phyloP scores from a whole-genome alignment of 2,329 filamentous ascomycete species.

The Clarireedia paspali region DNA sequence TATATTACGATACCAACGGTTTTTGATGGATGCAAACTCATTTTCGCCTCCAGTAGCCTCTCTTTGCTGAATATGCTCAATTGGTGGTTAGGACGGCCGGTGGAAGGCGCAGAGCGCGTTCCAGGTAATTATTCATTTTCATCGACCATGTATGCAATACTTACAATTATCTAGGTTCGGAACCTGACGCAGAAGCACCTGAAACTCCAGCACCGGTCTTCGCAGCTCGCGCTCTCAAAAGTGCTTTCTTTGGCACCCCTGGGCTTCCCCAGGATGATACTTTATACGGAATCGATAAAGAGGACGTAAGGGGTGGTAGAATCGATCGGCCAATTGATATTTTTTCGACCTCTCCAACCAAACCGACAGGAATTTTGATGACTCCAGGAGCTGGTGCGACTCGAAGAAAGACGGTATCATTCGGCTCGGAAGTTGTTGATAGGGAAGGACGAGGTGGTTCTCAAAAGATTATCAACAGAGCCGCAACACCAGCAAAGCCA shows the following conservation, averaged over 20 bases:
- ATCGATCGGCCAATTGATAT: constrained; percentile 23
- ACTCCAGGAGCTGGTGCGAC: constrained; percentile 56
- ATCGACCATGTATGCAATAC: neutral
- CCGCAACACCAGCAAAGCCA: constrained; percentile 27
- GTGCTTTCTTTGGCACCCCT: constrained; percentile 55
- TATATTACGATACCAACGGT: too few species aligned
- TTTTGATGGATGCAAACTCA: neutral
- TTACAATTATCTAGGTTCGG: neutral
- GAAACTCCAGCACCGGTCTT: constrained; percentile 62
- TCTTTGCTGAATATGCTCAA: constrained; percentile 22
- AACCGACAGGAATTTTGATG: constrained; percentile 46
- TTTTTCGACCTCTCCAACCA: constrained; percentile 25
- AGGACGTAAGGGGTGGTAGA: constrained; percentile 17
- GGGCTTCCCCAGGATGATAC: constrained; percentile 31
- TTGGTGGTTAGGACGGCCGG: constrained; percentile 26
- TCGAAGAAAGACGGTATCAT: constrained; percentile 58
- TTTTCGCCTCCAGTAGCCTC: neutral
- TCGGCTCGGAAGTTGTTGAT: constrained; percentile 45
- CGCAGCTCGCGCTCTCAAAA: constrained; percentile 56
- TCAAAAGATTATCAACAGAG: constrained; percentile 15
- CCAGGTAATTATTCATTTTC: constrained; percentile 17
- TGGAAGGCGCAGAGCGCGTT: constrained; percentile 16
- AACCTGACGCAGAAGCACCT: constrained; percentile 38
- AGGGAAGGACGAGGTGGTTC: constrained; percentile 18
- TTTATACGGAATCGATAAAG: constrained; percentile 23